Evolutionary conservation across 2,329 filamentous ascomycete species (phyloP).

Genomic region (Stagonosporopsis rhizophila): DNA sequence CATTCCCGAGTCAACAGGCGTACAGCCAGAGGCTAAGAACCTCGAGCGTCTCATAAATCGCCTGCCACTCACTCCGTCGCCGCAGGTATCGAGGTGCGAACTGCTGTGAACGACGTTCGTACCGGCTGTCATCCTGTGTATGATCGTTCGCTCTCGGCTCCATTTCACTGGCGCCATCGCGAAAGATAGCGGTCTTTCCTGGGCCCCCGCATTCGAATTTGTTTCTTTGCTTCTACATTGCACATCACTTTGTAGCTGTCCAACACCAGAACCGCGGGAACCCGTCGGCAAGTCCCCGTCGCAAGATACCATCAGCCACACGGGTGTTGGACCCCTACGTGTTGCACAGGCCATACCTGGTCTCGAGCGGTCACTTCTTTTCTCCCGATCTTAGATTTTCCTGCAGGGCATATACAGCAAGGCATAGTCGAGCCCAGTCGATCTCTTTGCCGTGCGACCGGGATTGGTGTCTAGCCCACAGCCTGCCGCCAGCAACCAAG

Average conservation of each 20-base stretch:
- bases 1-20: slow-evolving; percentile 22
- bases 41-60: slow-evolving; percentile 19
- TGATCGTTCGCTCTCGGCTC: slow-evolving; percentile 12
- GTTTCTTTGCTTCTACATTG: slow-evolving; percentile 23
- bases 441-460: slow-evolving; percentile 31
- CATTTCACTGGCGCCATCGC: slow-evolving; percentile 17
- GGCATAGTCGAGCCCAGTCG: slow-evolving; percentile 31
- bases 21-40: slow-evolving; percentile 22
- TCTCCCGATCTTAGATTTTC: slow-evolving; percentile 3
- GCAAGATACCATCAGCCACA: slow-evolving; percentile 28
- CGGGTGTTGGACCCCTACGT: slow-evolving; percentile 32
- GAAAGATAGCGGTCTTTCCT: slow-evolving; percentile 11
- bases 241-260: slow-evolving; percentile 22
- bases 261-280: slow-evolving; percentile 24
- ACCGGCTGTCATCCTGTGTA: slow-evolving; percentile 7
- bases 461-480: slow-evolving; percentile 26
- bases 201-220: slow-evolving; percentile 8
- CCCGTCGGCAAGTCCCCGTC: slow-evolving; percentile 26
- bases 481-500: slow-evolving; percentile 23
- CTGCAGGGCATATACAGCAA: slow-evolving; percentile 21
- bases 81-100: slow-evolving; percentile 14
- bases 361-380: slow-evolving; percentile 22
- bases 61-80: slow-evolving; percentile 21
- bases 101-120: slow-evolving; percentile 15
- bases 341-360: slow-evolving; percentile 27